These are phyloP conservation scores for Pseudevernia furfuracea DNA, from an alignment of 495 filamentous ascomycete genomes.

Conservation along the genomic window DNA sequence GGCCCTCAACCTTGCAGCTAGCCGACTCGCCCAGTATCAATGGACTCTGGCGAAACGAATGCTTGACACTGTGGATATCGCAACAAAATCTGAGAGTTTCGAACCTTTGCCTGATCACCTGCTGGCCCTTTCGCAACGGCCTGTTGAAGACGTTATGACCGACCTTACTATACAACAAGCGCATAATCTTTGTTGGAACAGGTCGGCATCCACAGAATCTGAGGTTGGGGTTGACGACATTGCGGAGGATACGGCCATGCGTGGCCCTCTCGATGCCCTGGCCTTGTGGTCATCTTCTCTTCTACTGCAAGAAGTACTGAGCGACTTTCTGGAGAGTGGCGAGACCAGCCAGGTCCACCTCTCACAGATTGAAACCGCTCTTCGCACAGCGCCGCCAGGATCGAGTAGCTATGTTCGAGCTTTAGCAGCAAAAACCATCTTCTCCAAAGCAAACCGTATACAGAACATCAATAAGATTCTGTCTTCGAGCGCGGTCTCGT, in stretches of 20 bases:
- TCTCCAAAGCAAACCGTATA: conserved; percentile 40
- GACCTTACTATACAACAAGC: conserved; percentile 73
- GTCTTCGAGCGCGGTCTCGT: conserved; percentile 21
- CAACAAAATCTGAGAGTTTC: conserved; percentile 34
- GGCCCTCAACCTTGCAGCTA: conserved; percentile 56
- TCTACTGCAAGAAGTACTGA: conserved; percentile 61
- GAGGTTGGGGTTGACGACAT: conserved; percentile 67
- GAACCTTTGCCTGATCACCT: conserved; percentile 73
- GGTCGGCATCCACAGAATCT: conserved; percentile 58
- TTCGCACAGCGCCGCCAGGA: conserved; percentile 67
- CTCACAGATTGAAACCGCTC: conserved; percentile 57
- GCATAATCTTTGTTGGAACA: conserved; percentile 87
- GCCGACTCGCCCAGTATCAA: conserved; percentile 60
- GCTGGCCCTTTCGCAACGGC: conserved; percentile 59
- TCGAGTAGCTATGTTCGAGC: conserved; percentile 70
- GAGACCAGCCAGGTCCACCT: conserved; percentile 39
- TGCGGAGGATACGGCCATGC: conserved; percentile 77
- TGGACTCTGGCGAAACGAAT: conserved; percentile 72
- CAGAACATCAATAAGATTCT: conserved; percentile 45
- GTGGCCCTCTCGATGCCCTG: conserved; percentile 80
- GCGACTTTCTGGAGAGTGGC: conserved; percentile 49
- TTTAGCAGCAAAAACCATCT: conserved; percentile 57
- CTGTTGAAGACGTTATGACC: conserved; percentile 72
- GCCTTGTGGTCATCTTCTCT: conserved; percentile 85
- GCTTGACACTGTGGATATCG: conserved; percentile 42